Base-by-base conservation (phyloP, 495 filamentous ascomycete species). In the Physcia stellaris region DNA sequence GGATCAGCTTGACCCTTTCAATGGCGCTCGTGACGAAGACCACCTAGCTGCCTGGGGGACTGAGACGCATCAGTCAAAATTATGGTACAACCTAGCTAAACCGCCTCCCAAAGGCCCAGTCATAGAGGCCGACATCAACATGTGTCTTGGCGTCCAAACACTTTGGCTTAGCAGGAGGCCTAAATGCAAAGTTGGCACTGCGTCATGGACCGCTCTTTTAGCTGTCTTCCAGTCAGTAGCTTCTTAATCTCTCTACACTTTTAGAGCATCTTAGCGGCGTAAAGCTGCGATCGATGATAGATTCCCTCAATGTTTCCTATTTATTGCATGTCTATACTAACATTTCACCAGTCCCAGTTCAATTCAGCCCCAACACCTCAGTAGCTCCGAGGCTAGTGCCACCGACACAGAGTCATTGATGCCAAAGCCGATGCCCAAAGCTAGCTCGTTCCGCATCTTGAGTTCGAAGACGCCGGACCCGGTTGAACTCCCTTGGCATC, bases 1-100 rank as follows among this genome's bases (percentile, higher is more conserved):
- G 35, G 47, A 49, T 15, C 40, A 49, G 35, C 39, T 57, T 21
- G 54, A 57, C 31, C 52, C 52, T n/a, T 57, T 45, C 45, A 41
- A 49, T 40, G 40, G 41, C 7, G 46, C 40, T 16, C 50, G 52
- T 26, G 46, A 40, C 9, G 31, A 32, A 5, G 50, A 51, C 37
- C 46, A 49, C 33, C 46, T 57, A 7, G 52, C 52, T 10, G 21
- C 42, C 2, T 55, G 54, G 54, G n/a, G n/a, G n/a, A n/a, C n/a
- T n/a, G 33, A 49, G 24, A 42, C 41, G 33, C 44, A 48, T 11
- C 53, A 57, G 17, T 34, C 34, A 19, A 37, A 36, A 5, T 39
- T 37, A 23, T 37, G 39, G 35, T 43, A 44, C 36, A 32, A 29
- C 16, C 39, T 54, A 24, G 17, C 43, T n/a, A 47, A 45, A 33